These are phyloP conservation scores for Wilhelminamyces savonicus DNA, from an alignment of 805 yeast species.

Conservation along the genomic window DNA sequence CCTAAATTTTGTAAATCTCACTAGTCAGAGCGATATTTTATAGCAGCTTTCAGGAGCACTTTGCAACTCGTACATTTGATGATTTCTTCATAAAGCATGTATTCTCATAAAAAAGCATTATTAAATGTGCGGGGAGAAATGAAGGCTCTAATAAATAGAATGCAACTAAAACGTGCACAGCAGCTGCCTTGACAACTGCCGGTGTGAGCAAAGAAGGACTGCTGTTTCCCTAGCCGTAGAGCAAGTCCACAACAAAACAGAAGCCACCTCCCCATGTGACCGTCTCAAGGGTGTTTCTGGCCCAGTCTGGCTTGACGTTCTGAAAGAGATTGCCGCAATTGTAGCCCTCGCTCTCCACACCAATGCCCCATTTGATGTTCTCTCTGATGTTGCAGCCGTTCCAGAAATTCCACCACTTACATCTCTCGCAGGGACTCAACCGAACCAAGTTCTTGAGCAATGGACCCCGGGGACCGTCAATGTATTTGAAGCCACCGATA, in stretches of 20 bases:
- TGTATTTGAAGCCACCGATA: conserved; percentile 78
- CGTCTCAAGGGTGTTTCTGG: conserved; percentile 42
- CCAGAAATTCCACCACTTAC: conserved; percentile 92
- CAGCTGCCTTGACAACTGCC: too few relatives aligned
- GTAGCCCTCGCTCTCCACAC: conserved; percentile 82
- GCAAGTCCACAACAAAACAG: conserved; percentile 47
- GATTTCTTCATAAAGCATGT: too few relatives aligned
- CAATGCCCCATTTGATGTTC: conserved; percentile 75
- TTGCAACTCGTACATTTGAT: too few relatives aligned
- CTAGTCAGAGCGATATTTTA: too few relatives aligned
- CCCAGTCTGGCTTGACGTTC: conserved; percentile 45
- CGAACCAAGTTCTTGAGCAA: conserved; percentile 69
- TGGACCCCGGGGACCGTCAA: conserved; percentile 94
- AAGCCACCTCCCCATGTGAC: conserved; percentile 59
- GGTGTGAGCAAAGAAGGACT: too few relatives aligned
- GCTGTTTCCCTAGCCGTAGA: conserved; percentile 41
- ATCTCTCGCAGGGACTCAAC: conserved; percentile 68
- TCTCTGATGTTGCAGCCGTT: conserved; percentile 74
- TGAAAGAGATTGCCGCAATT: conserved; percentile 67
- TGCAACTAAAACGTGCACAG: too few relatives aligned
- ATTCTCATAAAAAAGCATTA: too few relatives aligned
- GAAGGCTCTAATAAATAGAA: too few relatives aligned
- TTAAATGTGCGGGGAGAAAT: too few relatives aligned
- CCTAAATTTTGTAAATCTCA: too few relatives aligned
- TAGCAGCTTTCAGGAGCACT: too few relatives aligned